Evolutionary conservation across 148 eudicot genomes (phyloP).

Genomic region (Silene conica): DNA sequence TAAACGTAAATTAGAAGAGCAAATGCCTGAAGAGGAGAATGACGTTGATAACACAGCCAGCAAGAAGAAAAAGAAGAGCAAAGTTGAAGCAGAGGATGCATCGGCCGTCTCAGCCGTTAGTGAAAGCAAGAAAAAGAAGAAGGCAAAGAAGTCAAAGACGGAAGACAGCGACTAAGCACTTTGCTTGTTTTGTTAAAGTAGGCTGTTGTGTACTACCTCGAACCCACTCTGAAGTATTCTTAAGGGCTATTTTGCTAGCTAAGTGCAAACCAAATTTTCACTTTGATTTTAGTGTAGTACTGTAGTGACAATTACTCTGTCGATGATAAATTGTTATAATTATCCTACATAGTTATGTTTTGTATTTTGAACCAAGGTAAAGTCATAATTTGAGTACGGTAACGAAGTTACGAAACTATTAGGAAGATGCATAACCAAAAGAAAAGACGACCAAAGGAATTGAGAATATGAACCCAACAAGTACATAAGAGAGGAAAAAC

Average conservation of each 20-base stretch:
- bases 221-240: not conserved
- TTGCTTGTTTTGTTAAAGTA: not conserved
- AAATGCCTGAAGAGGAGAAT: constrained; percentile 30
- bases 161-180: constrained; percentile 20
- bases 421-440: not conserved
- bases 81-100: constrained; percentile 35
- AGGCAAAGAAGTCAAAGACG: constrained; percentile 43
- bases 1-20: constrained; percentile 52
- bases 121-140: constrained; percentile 66
- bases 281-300: not conserved
- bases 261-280: not conserved
- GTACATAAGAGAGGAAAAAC: constrained; percentile 3
- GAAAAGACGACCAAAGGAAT: not conserved
- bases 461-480: not conserved
- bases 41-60: constrained; percentile 33
- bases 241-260: not conserved
- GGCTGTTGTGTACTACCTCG: not conserved
- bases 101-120: constrained; percentile 23
- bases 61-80: constrained; percentile 56
- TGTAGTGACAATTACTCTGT: not conserved
- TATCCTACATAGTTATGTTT: not conserved
- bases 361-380: not conserved
- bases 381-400: too few relatives aligned
- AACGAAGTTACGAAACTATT: too few relatives aligned
- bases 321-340: too few relatives aligned